Evolutionary conservation across 2,329 filamentous ascomycete genomes (phyloP), one percentile per base, ranked within the genome.

Genomic region (Trichoderma pleuroti): DNA sequence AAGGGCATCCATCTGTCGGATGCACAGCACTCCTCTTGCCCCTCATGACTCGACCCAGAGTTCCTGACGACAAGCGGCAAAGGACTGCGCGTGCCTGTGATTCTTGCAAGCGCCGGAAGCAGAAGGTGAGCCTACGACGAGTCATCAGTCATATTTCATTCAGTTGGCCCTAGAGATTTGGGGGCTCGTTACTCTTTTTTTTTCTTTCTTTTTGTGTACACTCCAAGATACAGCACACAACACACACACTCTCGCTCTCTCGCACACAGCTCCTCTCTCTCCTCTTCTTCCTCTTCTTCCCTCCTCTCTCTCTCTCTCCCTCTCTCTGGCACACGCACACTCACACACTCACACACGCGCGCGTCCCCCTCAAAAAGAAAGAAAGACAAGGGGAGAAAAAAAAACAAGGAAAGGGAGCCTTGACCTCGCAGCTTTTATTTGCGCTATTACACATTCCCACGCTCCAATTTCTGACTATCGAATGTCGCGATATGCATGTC

Each of bases 21-120:
- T 60, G 60, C 70, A 56, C 60, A 69, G n/a, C 30, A 60, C 60
- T 26, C n/a, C 36, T 49, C 26, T 57, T 16, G 70, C 52, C 61
- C 74, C 79, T 54, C 71, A 83, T 87, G 87, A 85, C 85, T 74
- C 83, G 86, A 75, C 83, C 83, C 64, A 87, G 84, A 77, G 86
- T 89, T 72, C 82, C 85, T 36, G 83, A 85, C 74, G 87, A 90
- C 73, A 87, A 89, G 78, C 85, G 89, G 73, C 86, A 88, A 79
- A 86, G 89, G 75, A 91, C 86, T 65, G 86, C 87, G 30, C 86
- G 88, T 74, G 89, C 89, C 52, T 91, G 89, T 78, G 86, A 90
- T 73, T 86, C 83, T 73, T 91, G 89, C 81, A 91, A 90, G 80
- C 84, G 85, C 72, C 85, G 89, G 72, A 91, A 91, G 78, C 89